Evolutionary conservation across 2,329 filamentous ascomycete species (phyloP).

Genomic region (Hansfordia pulvinata): DNA sequence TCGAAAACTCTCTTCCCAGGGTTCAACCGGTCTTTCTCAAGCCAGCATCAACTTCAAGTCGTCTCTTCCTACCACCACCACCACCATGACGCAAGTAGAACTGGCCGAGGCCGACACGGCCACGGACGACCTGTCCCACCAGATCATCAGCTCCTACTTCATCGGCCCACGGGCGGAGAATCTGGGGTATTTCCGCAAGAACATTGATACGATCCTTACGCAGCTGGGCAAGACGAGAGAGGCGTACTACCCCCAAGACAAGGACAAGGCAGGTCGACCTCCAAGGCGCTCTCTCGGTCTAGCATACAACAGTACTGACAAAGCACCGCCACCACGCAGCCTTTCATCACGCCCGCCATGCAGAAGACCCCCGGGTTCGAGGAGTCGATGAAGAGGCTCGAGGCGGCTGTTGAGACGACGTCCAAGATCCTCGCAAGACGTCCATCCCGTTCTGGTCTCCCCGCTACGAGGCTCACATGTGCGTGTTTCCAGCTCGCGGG

Average conservation of each 20-base stretch:
- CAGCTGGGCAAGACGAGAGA: too few relatives aligned
- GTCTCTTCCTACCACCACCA: too few relatives aligned
- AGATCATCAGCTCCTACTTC: conserved; percentile 24
- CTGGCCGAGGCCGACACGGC: too few relatives aligned
- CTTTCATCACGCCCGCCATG: conserved; percentile 22
- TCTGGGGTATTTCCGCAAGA: conserved; percentile 21
- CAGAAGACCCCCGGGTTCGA: conserved; percentile 20
- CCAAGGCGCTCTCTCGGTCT: background rate
- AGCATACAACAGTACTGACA: too few relatives aligned
- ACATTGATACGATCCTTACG: conserved; percentile 25
- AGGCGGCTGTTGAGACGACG: conserved; percentile 18
- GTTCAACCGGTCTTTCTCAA: too few relatives aligned
- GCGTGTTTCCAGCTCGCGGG: conserved; percentile 8
- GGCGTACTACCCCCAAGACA: too few relatives aligned
- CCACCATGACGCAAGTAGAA: too few relatives aligned
- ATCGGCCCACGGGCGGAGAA: conserved; percentile 28
- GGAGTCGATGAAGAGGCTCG: conserved; percentile 17
- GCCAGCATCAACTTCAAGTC: too few relatives aligned
- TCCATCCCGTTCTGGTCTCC: conserved; percentile 32
- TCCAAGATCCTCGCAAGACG: conserved; percentile 22
- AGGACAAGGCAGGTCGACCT: conserved; percentile 18
- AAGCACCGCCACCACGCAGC: conserved; percentile 6
- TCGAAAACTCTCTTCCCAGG: too few relatives aligned
- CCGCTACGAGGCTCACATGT: conserved; percentile 32
- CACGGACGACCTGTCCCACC: conserved; percentile 14